Percentiles rank a stretch among this genome's conserved stretches.
Evolutionary conservation across 2,329 filamentous ascomycete species (phyloP).

Genomic region (Phoma herbarum): DNA sequence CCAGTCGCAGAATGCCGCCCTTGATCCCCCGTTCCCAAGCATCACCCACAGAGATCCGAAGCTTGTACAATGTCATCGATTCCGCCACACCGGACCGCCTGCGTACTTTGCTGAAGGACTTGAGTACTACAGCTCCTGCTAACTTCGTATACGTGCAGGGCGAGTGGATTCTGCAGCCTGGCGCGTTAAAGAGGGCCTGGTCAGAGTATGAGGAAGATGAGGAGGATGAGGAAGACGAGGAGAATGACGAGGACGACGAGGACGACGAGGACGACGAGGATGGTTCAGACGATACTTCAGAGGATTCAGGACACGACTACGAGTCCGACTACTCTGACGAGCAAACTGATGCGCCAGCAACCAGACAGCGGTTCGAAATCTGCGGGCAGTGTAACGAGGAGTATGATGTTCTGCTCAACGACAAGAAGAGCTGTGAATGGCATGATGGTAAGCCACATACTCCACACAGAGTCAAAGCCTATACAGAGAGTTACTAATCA

Average conservation of each 20-base stretch:
- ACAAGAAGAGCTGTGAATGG: conserved; percentile 26
- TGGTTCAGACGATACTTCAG: background rate
- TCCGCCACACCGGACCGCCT: conserved; percentile 13
- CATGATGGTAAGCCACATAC: conserved; percentile 30
- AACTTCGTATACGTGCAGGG: background rate
- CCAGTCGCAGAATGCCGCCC: background rate
- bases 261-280: background rate
- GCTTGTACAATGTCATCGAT: conserved; percentile 19
- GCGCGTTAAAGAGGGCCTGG: background rate
- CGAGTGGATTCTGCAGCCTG: background rate
- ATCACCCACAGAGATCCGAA: conserved; percentile 4
- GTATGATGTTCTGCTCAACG: conserved; percentile 31
- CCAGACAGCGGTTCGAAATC: conserved; percentile 24
- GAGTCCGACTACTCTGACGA: conserved; percentile 20
- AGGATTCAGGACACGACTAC: background rate
- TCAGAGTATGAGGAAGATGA: background rate
- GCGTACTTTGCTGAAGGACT: conserved; percentile 12
- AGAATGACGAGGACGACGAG: too few species aligned
- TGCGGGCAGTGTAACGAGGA: conserved; percentile 36
- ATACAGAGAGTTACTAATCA: background rate
- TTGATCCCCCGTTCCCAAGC: background rate
- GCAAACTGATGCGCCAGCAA: background rate
- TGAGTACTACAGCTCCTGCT: background rate
- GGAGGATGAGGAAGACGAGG: too few species aligned
- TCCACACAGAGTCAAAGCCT: too few species aligned